Evolutionary conservation across 768 basidiomycete species (phyloP), one percentile per base, ranked within the genome.

Genomic region (Rickenella mellea): DNA sequence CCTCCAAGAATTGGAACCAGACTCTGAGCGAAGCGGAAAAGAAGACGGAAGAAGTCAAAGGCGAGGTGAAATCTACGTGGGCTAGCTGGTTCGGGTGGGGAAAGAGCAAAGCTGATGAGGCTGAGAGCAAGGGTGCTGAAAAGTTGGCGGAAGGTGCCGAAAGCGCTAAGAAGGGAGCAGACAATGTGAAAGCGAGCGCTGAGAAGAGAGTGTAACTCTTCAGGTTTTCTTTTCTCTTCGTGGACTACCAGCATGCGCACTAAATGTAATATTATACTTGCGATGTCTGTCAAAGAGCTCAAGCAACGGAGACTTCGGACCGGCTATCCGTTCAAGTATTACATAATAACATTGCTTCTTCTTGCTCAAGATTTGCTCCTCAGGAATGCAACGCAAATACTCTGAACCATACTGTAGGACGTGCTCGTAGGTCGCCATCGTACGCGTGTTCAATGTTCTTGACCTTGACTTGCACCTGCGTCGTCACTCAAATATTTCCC

Each of bases 21-120:
- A 22, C 33, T 3, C 33, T 17, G 3, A 19, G 19, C 19, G 33
- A 36, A 10, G 24, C 33, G 24, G 33, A 36, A 17, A 36, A 36
- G 11, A 19, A 17, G 19, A 22, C 33, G 24, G 40, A 44, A 27
- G 35, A 55, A 39, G 57, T 48, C 27, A 53, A 48, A 11, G 50
- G 41, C 26, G 48, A 49, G 15, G 59, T 49, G 10, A 51, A 59
- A 44, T 46, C 49, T 14, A 54, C 57, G 9, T 32, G 56, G 3
- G 61, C 64, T 28, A 51, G 59, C 37, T 65, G 65, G 64, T 68
- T 69, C 20, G 59, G 65, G 11, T 67, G 65, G 53, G 67, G 65
- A 19, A 49, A 61, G 38, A 51, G 50, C 26, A 66, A 61, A 49
- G 50, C 55, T 6, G 56, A 59, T 12, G 55, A 60, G 14, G 39